phyloP scores from a whole-genome alignment of 768 basidiomycete genomes.

The Mycena venus region DNA sequence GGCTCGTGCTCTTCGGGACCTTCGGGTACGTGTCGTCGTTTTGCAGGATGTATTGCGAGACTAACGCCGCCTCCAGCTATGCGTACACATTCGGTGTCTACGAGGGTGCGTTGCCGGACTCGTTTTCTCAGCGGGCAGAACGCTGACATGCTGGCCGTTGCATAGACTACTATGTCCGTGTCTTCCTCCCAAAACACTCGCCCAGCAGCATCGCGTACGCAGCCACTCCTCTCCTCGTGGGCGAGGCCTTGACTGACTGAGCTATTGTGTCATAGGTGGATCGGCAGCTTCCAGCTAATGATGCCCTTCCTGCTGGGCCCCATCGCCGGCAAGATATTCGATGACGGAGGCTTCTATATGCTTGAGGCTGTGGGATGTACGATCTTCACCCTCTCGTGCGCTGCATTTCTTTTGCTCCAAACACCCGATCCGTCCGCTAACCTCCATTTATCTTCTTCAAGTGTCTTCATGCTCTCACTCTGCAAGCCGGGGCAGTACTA shows the following conservation, averaged over 20 bases:
- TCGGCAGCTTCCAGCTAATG: constrained; percentile 39
- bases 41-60: background rate
- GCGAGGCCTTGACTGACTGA: background rate
- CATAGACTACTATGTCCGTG: background rate
- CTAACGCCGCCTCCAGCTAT: background rate
- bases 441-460: constrained; percentile 36
- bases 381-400: constrained; percentile 37
- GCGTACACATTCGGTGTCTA: constrained; percentile 16
- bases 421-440: background rate
- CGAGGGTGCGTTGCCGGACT: background rate
- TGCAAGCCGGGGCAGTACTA: constrained; percentile 51
- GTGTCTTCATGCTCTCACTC: constrained; percentile 55
- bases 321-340: constrained; percentile 38
- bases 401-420: background rate
- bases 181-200: constrained; percentile 7
- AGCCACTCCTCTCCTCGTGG: background rate
- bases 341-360: constrained; percentile 33
- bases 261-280: constrained; percentile 19
- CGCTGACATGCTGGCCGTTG: background rate
- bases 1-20: constrained; percentile 12
- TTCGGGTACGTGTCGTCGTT: constrained; percentile 15
- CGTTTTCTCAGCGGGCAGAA: background rate
- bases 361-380: constrained; percentile 28
- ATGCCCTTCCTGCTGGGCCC: constrained; percentile 39
- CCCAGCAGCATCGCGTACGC: constrained; percentile 26